phyloP scores from a whole-genome alignment of 805 yeast species.

The Monosporozyma yasuniensis region DNA sequence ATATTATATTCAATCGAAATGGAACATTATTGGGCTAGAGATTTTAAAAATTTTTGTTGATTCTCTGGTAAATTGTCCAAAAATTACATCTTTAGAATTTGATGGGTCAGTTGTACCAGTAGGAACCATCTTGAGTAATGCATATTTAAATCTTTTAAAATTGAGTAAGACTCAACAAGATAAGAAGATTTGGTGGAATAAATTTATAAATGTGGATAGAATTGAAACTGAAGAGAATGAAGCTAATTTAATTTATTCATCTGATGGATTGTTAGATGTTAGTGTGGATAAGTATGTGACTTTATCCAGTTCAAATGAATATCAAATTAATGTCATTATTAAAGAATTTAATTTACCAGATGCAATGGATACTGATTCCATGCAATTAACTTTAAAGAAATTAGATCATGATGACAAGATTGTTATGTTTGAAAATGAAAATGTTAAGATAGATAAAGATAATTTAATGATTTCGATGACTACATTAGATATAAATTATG shows the following conservation, averaged over 20 bases:
- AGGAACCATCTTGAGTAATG: constrained; percentile 22
- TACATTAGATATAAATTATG: constrained; percentile 18
- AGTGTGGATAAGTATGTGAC: constrained; percentile 4
- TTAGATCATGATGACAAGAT: constrained; percentile 8
- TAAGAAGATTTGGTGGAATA: constrained; percentile 20
- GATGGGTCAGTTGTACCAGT: constrained; percentile 22
- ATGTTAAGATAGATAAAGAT: constrained; percentile 7
- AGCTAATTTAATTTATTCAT: constrained; percentile 15
- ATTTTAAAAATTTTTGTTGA: constrained; percentile 58
- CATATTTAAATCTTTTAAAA: constrained; percentile 24
- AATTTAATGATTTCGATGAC: constrained; percentile 8
- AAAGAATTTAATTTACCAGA: constrained; percentile 13
- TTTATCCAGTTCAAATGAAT: constrained; percentile 13
- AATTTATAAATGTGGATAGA: constrained; percentile 16
- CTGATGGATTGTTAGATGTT: constrained; percentile 18
- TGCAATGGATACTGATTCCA: constrained; percentile 10
- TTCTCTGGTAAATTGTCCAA: constrained; percentile 41
- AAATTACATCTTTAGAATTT: constrained; percentile 14
- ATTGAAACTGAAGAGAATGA: constrained; percentile 5
- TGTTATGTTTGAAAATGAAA: constrained; percentile 9
- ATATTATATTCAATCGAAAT: constrained; percentile 58
- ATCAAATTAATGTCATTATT: constrained; percentile 14
- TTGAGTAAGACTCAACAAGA: constrained; percentile 12
- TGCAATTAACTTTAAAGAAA: constrained; percentile 15
- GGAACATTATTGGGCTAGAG: constrained; percentile 64